A percentile compares a stretch with the other conserved stretches of the same genome.
These are phyloP conservation scores for Taphrina populina DNA, from an alignment of 1,139 yeast species.

Conservation along the genomic window DNA sequence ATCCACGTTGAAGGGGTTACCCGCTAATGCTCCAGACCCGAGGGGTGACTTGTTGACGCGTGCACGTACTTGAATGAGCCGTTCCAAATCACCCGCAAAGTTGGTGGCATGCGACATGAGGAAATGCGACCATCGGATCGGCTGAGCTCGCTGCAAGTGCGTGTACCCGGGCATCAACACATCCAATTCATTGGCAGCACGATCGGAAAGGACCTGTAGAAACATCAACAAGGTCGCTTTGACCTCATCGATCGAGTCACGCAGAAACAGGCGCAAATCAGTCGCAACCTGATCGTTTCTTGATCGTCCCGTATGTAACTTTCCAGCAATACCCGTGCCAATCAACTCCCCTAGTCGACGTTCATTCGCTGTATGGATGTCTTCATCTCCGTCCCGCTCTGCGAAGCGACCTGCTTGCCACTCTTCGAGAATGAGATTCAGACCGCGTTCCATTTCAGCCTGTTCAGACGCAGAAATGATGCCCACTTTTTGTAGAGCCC, in stretches of 20 bases:
- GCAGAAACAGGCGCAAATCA: conserved; percentile 91
- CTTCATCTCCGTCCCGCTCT: conserved; percentile 93
- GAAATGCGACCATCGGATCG: conserved; percentile 99
- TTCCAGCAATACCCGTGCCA: conserved; percentile 91
- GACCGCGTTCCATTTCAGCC: conserved; percentile 74
- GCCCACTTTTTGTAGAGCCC: conserved; percentile 77
- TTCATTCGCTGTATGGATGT: conserved; percentile 97
- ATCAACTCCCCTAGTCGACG: conserved; percentile 94
- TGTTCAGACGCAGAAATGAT: conserved; percentile 71
- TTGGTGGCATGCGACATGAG: conserved; percentile 90
- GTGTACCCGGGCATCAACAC: conserved; percentile 98
- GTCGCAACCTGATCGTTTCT: conserved; percentile 99
- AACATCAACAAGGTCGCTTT: conserved; percentile 55
- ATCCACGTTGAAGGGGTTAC: conserved; percentile 97
- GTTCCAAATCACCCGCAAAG: conserved; percentile 81
- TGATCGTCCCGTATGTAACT: conserved; percentile 97
- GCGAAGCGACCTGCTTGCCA: conserved; percentile 75
- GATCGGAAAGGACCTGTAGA: conserved; percentile 56
- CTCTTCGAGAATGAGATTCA: conserved; percentile 67
- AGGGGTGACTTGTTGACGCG: conserved; percentile 87
- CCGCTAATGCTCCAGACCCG: conserved; percentile 98
- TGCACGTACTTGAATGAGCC: conserved; percentile 73
- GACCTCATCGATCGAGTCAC: conserved; percentile 67
- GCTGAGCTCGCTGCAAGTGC: conserved; percentile 97
- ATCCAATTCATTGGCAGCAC: conserved; percentile 84